Evolutionary conservation across 352 stramenopile species (phyloP).

Genomic region (Phytophthora macrochlamydospora): DNA sequence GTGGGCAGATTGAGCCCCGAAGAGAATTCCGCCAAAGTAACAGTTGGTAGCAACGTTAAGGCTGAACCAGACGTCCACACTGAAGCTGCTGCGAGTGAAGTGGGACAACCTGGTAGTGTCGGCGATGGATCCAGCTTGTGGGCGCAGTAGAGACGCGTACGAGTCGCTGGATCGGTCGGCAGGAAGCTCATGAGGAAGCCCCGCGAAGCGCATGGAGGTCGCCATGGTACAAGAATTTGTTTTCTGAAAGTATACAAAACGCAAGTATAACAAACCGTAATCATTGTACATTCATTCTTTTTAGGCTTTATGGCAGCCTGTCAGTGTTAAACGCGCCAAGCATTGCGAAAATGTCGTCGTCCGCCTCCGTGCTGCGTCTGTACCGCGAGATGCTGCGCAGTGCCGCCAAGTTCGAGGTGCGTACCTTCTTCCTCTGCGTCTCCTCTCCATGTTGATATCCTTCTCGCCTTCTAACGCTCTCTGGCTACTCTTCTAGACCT

Average conservation of each 20-base stretch:
- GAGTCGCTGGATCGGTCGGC: constrained; percentile 1
- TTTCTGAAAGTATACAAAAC: background rate
- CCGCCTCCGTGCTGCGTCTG: constrained; percentile 49
- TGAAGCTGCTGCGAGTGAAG: constrained; percentile 10
- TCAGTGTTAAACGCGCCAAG: constrained; percentile 11
- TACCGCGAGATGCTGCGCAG: constrained; percentile 68
- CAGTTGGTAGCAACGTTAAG: constrained; percentile 4
- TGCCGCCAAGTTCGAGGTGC: constrained; percentile 59
- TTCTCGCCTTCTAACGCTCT: background rate
- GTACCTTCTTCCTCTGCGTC: constrained; percentile 3
- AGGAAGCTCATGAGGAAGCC: background rate
- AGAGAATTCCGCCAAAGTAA: constrained; percentile 29
- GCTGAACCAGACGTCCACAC: constrained; percentile 33
- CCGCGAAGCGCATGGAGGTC: constrained; percentile 8
- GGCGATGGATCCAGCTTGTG: constrained; percentile 2
- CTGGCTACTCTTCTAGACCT: constrained; percentile 40
- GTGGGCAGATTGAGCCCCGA: constrained; percentile 27
- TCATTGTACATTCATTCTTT: too few relatives aligned
- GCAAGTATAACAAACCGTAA: too few relatives aligned
- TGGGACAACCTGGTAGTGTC: constrained; percentile 1
- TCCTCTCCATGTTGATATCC: background rate
- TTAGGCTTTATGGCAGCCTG: too few relatives aligned
- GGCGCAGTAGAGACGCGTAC: background rate
- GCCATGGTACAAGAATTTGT: constrained; percentile 4
- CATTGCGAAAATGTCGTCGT: constrained; percentile 28